Base-by-base conservation (phyloP, 108 stramenopile genomes). In the Pseudonitzschia multiseries region DNA sequence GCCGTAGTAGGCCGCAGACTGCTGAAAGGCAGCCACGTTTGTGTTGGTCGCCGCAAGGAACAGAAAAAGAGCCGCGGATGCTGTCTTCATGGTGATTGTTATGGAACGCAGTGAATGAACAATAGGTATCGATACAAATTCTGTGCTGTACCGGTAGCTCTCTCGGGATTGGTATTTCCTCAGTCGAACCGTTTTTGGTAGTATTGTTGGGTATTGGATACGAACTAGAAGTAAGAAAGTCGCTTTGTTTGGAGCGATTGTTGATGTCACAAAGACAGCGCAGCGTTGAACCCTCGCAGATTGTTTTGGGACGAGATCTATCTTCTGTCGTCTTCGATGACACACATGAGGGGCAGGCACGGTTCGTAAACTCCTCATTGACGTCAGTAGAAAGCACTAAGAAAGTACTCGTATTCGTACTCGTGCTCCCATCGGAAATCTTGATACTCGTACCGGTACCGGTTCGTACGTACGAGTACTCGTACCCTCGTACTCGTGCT, bases 371-470 rank as follows among this genome's bases (percentile, higher is more conserved):
- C n/a, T 36, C 36, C 10, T 26, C 54, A 56, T 56, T 56, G 54
- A 56, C 54, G 54, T 56, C 54, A 56, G 54, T 56, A 56, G 54
- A 26, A 26, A 56, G 24, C 13, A 22, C 54, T 56, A 56, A 56
- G 54, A 24, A 56, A 56, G 54, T 56, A 22, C 26, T 56, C n/a
- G 5, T 52, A 20, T 52, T 52, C 17, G n/a, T n/a, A n/a, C n/a
- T n/a, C n/a, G n/a, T n/a, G n/a, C n/a, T n/a, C n/a, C n/a, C n/a
- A n/a, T n/a, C n/a, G n/a, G n/a, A n/a, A n/a, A n/a, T n/a, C n/a
- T n/a, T n/a, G n/a, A n/a, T n/a, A n/a, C n/a, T n/a, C n/a, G n/a
- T n/a, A n/a, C n/a, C n/a, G n/a, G n/a, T n/a, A n/a, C n/a, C n/a
- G n/a, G n/a, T n/a, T n/a, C n/a, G n/a, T n/a, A n/a, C n/a, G n/a